These are phyloP conservation scores for Nakazawaea ambrosiae DNA, from an alignment of 805 yeast genomes.

Conservation along the genomic window DNA sequence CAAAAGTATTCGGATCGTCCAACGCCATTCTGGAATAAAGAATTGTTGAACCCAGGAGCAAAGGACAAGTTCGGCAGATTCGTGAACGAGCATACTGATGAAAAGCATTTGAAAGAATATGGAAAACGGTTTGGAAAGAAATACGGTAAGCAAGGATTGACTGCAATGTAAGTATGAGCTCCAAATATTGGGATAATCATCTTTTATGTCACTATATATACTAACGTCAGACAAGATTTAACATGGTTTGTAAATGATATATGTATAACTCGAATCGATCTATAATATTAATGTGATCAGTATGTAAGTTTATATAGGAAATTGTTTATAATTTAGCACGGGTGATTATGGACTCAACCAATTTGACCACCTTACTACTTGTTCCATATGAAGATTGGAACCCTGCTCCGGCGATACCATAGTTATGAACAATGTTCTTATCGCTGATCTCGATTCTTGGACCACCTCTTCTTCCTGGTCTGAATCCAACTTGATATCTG, in stretches of 20 bases:
- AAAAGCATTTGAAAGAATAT: constrained; percentile 9
- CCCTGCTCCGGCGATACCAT: constrained; percentile 68
- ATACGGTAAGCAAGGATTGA: constrained; percentile 6
- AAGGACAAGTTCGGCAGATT: constrained; percentile 2
- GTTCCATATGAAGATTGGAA: constrained; percentile 66
- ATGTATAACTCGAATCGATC: too few species aligned
- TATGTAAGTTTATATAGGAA: too few species aligned
- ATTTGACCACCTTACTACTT: constrained; percentile 34
- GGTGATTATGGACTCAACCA: constrained; percentile 18
- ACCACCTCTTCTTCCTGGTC: constrained; percentile 61
- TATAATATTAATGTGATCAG: too few species aligned
- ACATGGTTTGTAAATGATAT: too few species aligned
- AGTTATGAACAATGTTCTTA: constrained; percentile 40
- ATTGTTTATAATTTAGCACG: not conserved
- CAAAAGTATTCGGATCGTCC: constrained; percentile 1
- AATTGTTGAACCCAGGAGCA: constrained; percentile 11
- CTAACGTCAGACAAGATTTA: too few species aligned
- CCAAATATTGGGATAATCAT: not conserved
- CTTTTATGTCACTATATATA: too few species aligned
- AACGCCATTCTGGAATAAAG: constrained; percentile 6
- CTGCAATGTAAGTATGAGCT: constrained; percentile 1
- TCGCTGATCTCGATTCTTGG: constrained; percentile 33
- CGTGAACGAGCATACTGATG: constrained; percentile 10
- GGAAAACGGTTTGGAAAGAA: constrained; percentile 9
- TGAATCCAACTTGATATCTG: constrained; percentile 55